Base-by-base conservation (phyloP, 352 stramenopile genomes). In the Phytophthora citricola region DNA sequence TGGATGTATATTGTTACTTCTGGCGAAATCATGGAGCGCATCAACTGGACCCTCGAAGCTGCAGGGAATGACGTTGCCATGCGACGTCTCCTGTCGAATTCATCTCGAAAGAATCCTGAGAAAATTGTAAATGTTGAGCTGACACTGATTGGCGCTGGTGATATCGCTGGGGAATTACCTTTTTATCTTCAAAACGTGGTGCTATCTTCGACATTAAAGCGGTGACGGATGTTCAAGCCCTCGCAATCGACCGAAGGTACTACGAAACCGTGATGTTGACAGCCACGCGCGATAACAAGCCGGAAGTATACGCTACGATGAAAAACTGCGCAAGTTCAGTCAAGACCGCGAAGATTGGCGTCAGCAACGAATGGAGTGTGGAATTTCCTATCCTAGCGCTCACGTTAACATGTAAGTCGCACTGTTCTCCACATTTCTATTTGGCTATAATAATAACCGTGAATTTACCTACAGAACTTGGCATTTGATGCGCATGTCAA, bases 401-500 rank as follows among this genome's bases (percentile, higher is more conserved):
- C 84, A 87, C 40, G 82, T 93, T 34, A 83, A 69, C 54, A 90
- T 93, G 84, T 93, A 78, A 38, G 76, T 75, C 20, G 9, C 14
- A 10, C 58, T 26, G 14, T 36, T 17, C 8, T 3, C 1, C 40
- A 26, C 22, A 12, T 14, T 17, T 31, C 3, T 32, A 41, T 9
- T 50, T 17, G 59, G 27, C 4, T 27, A 40, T n/a, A 1, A 8
- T 34, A 11, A 9, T 27, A 14, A 38, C 4, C 2, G 15, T 49
- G 17, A 22, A 22, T 22, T n/a, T 31, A 52, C 20, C n/a, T 26
- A 4, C 39, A 93, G 84, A n/a, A 91, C 84, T 5, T 91, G 78
- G 73, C 76, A 90, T 34, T 63, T 93, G 15, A 89, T 91, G 83
- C 81, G 84, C 6, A 93, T 93, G 80, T 89, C 82, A 8, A 87